Base-by-base conservation (phyloP, 2,329 filamentous ascomycete species). In the Monosporascus sp. region DNA sequence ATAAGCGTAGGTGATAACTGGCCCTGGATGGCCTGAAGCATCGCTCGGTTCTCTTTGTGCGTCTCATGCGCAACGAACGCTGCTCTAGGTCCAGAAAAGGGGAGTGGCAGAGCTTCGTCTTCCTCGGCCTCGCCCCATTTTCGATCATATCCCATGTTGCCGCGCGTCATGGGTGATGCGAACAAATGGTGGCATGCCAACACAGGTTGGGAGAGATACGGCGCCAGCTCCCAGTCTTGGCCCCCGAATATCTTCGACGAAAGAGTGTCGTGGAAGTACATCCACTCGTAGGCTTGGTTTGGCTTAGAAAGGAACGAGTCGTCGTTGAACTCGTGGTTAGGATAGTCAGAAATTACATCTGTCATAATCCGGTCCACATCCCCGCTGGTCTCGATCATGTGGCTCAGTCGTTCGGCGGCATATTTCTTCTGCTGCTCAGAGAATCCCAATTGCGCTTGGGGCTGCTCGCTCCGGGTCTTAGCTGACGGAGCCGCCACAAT, bases 141-240 rank as follows among this genome's bases (percentile, higher is more conserved):
- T 20, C 69, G 73, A 48, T 80, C 75, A 52, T 74, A 75, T 37
- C 67, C 68, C 47, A 68, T 55, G 53, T 67, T 70, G 48, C 68
- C 62, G 58, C 76, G 76, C 52, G 78, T 78, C 37, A 79, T 79
- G 25, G 87, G 83, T 0, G 89, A 87, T 3, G 92, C 89, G 65
- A 99, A 99, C 14, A 99, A 80, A 65, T 90, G 79, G 67, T 99
- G 95, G 65, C 96, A 97, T 3, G 90, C 94, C 2, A 97, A 80
- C 17, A 94, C 81, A 0, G 93, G 87, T 60, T 94, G 89, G 63
- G 86, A 89, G 48, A 97, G 81, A 68, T 99, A 99, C 0, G 90
- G 86, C 0, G 82, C 83, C 17, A 99, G 75, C 69, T 99, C 94
- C 89, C 94, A 99, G 52, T 96, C 92, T 68, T 97, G 93, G 54